phyloP scores from a whole-genome alignment of 495 filamentous ascomycete genomes.

The Cudoniella acicularis region DNA sequence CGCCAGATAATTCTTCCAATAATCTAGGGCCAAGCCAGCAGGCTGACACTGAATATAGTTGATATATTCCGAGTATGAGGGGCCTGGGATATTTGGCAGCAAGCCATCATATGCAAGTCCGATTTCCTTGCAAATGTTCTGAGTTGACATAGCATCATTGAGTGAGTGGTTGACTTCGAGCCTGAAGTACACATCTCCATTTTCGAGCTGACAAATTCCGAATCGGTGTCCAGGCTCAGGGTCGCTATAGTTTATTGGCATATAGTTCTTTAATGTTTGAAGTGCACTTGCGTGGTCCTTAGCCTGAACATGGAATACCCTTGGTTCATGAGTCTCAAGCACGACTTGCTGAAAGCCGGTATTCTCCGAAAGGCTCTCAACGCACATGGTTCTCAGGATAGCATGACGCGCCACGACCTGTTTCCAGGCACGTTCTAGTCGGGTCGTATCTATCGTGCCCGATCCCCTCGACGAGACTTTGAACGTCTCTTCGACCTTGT shows the following conservation, averaged over 20 bases:
- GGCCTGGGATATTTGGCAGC: not conserved
- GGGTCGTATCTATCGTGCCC: not conserved
- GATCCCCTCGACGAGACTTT: conserved; percentile 7
- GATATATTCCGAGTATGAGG: not conserved
- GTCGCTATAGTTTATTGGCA: not conserved
- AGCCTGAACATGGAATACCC: not conserved
- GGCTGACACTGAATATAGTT: not conserved
- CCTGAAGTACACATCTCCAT: not conserved
- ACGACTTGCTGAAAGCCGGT: conserved; percentile 17
- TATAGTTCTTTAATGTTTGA: not conserved
- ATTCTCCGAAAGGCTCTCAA: not conserved
- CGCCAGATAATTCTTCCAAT: not conserved
- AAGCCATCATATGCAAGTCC: not conserved
- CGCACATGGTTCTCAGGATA: not conserved
- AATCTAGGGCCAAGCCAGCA: not conserved
- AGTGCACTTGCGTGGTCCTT: not conserved
- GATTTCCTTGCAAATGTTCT: not conserved
- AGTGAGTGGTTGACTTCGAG: not conserved
- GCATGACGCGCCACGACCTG: not conserved
- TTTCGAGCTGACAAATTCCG: not conserved
- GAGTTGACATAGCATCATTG: not conserved
- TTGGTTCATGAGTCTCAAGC: not conserved
- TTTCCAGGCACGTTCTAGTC: not conserved
- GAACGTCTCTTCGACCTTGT: conserved; percentile 24
- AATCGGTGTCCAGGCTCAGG: not conserved